Evolutionary conservation across 2,329 filamentous ascomycete species (phyloP).

Genomic region (Purpureocillium lavendulum): DNA sequence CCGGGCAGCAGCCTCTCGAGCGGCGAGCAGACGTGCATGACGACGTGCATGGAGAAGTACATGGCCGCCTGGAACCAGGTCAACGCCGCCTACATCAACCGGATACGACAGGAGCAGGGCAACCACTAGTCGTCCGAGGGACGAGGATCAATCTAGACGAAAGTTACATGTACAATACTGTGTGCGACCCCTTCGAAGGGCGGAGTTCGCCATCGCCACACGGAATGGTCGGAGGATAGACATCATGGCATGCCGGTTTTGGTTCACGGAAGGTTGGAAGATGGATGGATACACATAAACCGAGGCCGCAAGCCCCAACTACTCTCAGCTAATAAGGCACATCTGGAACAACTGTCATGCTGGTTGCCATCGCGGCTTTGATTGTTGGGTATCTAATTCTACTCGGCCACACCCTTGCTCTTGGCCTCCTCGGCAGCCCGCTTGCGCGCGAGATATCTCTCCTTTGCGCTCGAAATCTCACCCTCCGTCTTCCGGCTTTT

Average conservation of each 20-base stretch:
- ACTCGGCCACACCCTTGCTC: slow-evolving; percentile 32
- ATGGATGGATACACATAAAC: too few species aligned
- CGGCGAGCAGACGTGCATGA: slow-evolving; percentile 63
- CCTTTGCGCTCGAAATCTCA: slow-evolving; percentile 70
- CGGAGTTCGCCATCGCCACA: not conserved
- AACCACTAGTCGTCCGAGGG: slow-evolving; percentile 8
- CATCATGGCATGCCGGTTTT: not conserved
- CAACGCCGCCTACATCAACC: slow-evolving; percentile 57
- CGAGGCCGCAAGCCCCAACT: too few species aligned
- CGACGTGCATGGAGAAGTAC: slow-evolving; percentile 77
- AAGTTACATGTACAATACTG: too few species aligned
- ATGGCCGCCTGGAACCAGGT: slow-evolving; percentile 72
- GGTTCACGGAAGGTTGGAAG: too few species aligned
- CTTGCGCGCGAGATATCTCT: slow-evolving; percentile 73
- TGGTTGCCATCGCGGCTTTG: too few species aligned
- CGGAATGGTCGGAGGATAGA: too few species aligned
- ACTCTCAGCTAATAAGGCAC: too few species aligned
- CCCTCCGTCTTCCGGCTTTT: slow-evolving; percentile 73
- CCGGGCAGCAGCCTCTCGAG: slow-evolving; percentile 59
- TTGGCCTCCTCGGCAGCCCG: slow-evolving; percentile 63
- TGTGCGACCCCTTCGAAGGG: too few species aligned
- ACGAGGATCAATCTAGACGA: not conserved
- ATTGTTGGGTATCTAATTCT: slow-evolving; percentile 20
- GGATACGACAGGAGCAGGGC: slow-evolving; percentile 50
- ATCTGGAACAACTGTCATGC: too few species aligned